Conservation (phyloP, 192 early-diverging fungal genomes). For the Umbelopsis vinacea region DNA sequence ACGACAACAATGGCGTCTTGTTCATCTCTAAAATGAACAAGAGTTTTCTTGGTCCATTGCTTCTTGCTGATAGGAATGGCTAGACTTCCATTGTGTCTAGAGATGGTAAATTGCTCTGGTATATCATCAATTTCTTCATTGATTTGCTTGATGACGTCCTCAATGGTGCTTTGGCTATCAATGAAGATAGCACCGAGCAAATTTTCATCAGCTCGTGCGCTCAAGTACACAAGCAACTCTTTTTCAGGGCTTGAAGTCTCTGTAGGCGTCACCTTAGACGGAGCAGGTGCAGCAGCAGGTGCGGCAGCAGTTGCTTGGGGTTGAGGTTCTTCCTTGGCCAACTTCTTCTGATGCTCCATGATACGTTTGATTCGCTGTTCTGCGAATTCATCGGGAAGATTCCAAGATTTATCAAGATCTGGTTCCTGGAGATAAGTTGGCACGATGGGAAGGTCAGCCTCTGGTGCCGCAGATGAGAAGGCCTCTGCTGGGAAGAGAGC, state of each 20-base stretch:
- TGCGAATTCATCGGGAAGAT: constrained; percentile 60
- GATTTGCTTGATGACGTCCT: constrained; percentile 41
- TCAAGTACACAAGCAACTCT: constrained; percentile 62
- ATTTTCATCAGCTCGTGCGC: constrained; percentile 46
- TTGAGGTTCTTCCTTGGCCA: not conserved
- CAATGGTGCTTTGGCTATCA: constrained; percentile 49
- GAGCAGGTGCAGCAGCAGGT: not conserved
- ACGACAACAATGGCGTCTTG: constrained; percentile 55
- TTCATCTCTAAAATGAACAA: constrained; percentile 55
- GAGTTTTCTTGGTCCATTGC: constrained; percentile 56
- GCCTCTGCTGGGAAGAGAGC: constrained; percentile 46
- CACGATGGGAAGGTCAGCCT: constrained; percentile 47
- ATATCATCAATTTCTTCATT: constrained; percentile 65
- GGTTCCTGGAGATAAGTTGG: constrained; percentile 70
- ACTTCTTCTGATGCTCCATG: constrained; percentile 22
- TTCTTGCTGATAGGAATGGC: constrained; percentile 62
- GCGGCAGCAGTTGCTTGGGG: not conserved
- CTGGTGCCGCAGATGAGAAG: constrained; percentile 1
- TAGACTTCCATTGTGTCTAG: constrained; percentile 61
- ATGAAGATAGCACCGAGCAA: constrained; percentile 67
- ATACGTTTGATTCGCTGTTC: constrained; percentile 37
- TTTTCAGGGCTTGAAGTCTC: constrained; percentile 39
- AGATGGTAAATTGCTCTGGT: constrained; percentile 48
- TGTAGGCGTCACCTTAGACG: not conserved
- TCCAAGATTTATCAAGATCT: constrained; percentile 71